phyloP scores from a whole-genome alignment of 2,329 filamentous ascomycete species.

The Paracorniculantispora psalliotae region DNA sequence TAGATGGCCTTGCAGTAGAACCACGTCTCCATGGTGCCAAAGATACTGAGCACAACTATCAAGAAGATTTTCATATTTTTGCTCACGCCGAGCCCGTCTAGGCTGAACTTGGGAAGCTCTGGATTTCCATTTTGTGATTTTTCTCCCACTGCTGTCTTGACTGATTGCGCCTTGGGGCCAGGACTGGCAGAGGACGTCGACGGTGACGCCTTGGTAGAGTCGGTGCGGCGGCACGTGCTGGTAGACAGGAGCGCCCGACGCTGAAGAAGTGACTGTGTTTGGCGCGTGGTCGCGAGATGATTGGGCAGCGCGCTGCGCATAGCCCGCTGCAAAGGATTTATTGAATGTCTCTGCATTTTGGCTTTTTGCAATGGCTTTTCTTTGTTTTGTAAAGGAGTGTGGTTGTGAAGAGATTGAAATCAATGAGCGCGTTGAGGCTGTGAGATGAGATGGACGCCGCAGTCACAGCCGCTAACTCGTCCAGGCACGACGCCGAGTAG shows the following conservation, averaged over 20 bases:
- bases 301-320: background rate
- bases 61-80: constrained; percentile 24
- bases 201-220: background rate
- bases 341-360: background rate
- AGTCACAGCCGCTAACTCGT: background rate
- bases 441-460: background rate
- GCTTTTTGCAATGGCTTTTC: background rate
- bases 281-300: background rate
- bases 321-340: background rate
- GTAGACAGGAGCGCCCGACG: background rate
- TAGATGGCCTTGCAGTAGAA: constrained; percentile 27
- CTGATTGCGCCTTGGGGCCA: too few species aligned
- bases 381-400: too few species aligned
- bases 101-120: constrained; percentile 21
- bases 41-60: constrained; percentile 23
- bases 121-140: constrained; percentile 18
- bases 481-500: background rate
- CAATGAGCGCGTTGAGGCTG: background rate
- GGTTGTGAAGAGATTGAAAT: too few species aligned
- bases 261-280: background rate
- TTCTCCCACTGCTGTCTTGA: background rate
- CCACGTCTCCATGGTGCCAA: constrained; percentile 30
- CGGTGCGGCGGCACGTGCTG: background rate
- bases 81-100: constrained; percentile 25
- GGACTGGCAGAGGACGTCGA: too few species aligned